Evolutionary conservation across 306 rosid genomes (phyloP).

Genomic region (Medicago truncatula): MtrunA17r5.0-ANR NC_053044.1:8016501-8017000

Average conservation of each 20-base stretch:
- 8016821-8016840: neutral
- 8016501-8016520: no score
- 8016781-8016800: neutral
- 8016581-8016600: neutral
- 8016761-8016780: neutral
- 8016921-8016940: neutral
- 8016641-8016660: neutral
- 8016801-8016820: neutral
- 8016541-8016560: neutral
- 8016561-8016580: neutral
- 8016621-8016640: neutral
- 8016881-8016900: constrained; percentile 1
- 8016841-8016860: no score
- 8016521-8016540: no score
- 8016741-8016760: neutral
- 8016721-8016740: constrained; percentile 10
- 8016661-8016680: neutral
- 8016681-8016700: neutral
- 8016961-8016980: neutral
- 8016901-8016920: neutral
- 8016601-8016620: neutral
- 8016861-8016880: no score
- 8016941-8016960: constrained; percentile 9
- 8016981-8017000: neutral
- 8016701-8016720: neutral